Base-by-base conservation (phyloP, 495 filamentous ascomycete genomes). In the Pyrenula aspistea region DNA sequence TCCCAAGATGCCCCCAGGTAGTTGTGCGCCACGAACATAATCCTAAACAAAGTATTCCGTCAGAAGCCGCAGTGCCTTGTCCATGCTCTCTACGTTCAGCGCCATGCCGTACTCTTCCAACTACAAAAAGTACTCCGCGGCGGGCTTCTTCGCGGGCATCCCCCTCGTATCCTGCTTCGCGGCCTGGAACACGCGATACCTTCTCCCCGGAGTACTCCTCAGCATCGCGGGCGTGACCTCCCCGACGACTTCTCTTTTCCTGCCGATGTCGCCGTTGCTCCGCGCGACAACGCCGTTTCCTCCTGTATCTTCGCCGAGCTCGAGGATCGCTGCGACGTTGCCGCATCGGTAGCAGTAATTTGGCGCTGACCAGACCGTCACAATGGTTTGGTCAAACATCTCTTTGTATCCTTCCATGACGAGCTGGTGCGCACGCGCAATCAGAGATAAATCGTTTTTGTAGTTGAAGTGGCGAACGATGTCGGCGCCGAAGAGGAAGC, bases 341-440 rank as follows among this genome's bases (percentile, higher is more conserved):
- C 93, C 93, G 62, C 93, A 98, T 20, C 93, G 82, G 72, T 98
- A 98, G 72, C 93, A 98, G 69, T 98, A 98, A 67, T 98, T 98
- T 1, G 93, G 93, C 51, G 93, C 93, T 10, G 83, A 89, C 93
- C 93, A 96, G 52, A 98, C 92, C 0, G 93, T 98, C 2, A 98
- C 93, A 57, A 98, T 96, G 22, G 81, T 87, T 15, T 79, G 82
- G 61, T 97, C 92, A 62, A 96, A 96, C 92, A 96, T 96, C 73
- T 96, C 93, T 69, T 97, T 97, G 71, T 95, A 97, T 10, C 93
- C 93, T 68, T 98, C 93, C 93, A 97, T 98, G 31, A 98, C 93
- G 22, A 98, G 82, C 71, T 98, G 93, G 66, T 98, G 93, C 19
- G 93, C 93, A 56, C 93, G 83, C 53, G 93, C 93, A 53, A 98